Evolutionary conservation across 129 eudicot species (phyloP).

Genomic region (Centaurea solstitialis): DNA sequence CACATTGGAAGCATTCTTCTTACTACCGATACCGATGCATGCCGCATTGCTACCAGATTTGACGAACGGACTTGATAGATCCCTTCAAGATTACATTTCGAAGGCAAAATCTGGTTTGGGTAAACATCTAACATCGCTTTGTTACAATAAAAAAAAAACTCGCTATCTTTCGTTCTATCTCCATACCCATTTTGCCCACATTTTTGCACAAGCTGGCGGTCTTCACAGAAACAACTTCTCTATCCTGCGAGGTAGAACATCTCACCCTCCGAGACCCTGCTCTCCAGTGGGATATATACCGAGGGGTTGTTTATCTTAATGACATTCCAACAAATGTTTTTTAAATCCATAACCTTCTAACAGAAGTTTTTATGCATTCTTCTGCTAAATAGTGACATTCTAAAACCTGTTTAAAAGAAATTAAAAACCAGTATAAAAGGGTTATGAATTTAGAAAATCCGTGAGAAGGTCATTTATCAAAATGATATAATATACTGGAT

Average conservation of each 20-base stretch:
- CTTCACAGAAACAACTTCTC: no score
- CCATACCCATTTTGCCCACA: no score
- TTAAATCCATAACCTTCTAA: background rate
- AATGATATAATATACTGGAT: background rate
- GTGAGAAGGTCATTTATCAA: background rate
- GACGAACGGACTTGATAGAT: conserved; percentile 63
- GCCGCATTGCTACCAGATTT: conserved; percentile 69
- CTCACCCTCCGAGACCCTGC: no score
- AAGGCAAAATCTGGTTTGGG: conserved; percentile 87
- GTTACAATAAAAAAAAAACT: background rate
- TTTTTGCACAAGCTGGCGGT: no score
- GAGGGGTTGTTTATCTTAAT: no score
- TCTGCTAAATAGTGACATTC: background rate
- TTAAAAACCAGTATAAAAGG: no score
- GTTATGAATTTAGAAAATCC: background rate
- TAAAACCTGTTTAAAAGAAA: no score
- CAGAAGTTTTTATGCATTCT: background rate
- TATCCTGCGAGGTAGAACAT: no score
- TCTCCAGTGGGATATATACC: no score
- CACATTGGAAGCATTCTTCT: conserved; percentile 79
- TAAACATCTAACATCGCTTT: conserved; percentile 22
- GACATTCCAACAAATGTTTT: no score
- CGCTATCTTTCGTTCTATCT: background rate
- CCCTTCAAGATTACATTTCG: conserved; percentile 62
- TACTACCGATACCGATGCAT: conserved; percentile 82